phyloP scores from a whole-genome alignment of 1,284 basidiomycete genomes.

The Cutaneotrichosporon sp. region DNA sequence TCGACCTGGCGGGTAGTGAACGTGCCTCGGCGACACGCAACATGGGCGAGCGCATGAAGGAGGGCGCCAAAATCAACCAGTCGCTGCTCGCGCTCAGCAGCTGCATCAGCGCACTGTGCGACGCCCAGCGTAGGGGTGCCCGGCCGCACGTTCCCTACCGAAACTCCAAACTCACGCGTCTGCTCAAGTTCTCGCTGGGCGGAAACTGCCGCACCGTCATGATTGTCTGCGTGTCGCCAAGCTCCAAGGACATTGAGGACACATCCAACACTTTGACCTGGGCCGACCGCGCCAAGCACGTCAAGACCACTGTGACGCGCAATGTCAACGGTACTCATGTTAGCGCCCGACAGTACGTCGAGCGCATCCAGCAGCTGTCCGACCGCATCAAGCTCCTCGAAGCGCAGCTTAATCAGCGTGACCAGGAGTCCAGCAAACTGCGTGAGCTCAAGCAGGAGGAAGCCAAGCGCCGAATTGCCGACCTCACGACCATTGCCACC shows the following conservation, averaged over 20 bases:
- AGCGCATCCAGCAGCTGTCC: constrained; percentile 68
- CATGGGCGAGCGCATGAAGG: constrained; percentile 95
- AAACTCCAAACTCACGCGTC: constrained; percentile 90
- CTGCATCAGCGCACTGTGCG: constrained; percentile 90
- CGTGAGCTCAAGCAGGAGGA: constrained; percentile 60
- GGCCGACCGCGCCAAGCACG: constrained; percentile 91
- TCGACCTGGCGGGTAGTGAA: constrained; percentile 93
- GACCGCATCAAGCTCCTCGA: constrained; percentile 56
- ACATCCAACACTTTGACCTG: constrained; percentile 95
- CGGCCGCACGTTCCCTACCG: constrained; percentile 88
- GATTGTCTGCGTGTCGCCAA: constrained; percentile 94
- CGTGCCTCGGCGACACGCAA: constrained; percentile 89
- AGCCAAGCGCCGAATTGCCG: constrained; percentile 62
- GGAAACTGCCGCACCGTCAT: constrained; percentile 98
- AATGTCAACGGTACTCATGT: constrained; percentile 91
- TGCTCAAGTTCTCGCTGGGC: constrained; percentile 92
- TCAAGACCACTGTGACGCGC: constrained; percentile 84
- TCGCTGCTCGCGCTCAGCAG: constrained; percentile 90
- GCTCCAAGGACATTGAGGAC: constrained; percentile 90
- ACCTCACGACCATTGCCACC: constrained; percentile 64
- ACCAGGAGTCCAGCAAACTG: constrained; percentile 38
- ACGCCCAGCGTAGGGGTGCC: constrained; percentile 63
- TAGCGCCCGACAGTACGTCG: constrained; percentile 87
- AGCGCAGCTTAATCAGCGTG: constrained; percentile 53
- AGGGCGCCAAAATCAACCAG: constrained; percentile 97